Percentiles rank a stretch among this genome's conserved stretches.
Evolutionary conservation across 805 yeast species (phyloP).

Genomic region (Suhomyces faveliae): DNA sequence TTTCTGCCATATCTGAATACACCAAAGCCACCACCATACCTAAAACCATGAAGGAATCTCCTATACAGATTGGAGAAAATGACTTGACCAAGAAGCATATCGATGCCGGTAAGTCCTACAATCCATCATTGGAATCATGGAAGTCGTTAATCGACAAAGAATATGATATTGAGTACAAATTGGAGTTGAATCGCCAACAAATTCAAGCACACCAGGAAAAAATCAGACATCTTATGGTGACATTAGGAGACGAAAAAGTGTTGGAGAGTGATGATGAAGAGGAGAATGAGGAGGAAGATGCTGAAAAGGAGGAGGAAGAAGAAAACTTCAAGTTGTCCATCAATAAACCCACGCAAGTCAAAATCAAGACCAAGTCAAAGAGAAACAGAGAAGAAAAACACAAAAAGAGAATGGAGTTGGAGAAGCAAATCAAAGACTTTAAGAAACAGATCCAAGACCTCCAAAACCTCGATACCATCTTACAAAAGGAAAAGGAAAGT

Average conservation of each 20-base stretch:
- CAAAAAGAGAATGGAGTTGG: constrained; percentile 55
- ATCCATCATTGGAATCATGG: constrained; percentile 88
- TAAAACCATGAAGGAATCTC: constrained; percentile 48
- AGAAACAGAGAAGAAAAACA: constrained; percentile 70
- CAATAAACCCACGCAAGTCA: constrained; percentile 65
- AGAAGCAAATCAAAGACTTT: constrained; percentile 54
- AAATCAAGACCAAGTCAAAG: constrained; percentile 74
- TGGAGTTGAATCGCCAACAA: constrained; percentile 61
- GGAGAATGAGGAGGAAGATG: constrained; percentile 37
- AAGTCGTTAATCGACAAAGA: constrained; percentile 65
- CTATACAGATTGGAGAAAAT: constrained; percentile 53
- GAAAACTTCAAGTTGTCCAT: constrained; percentile 54
- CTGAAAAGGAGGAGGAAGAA: constrained; percentile 24
- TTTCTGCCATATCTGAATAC: constrained; percentile 16
- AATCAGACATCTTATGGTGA: constrained; percentile 63
- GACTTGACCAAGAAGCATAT: constrained; percentile 47
- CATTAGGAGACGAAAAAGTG: constrained; percentile 59
- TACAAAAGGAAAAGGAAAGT: constrained; percentile 30
- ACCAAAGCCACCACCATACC: constrained; percentile 54
- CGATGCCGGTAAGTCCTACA: constrained; percentile 88
- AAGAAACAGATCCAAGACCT: constrained; percentile 62
- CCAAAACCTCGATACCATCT: constrained; percentile 26
- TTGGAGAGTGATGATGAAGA: constrained; percentile 37
- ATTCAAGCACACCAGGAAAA: constrained; percentile 62
- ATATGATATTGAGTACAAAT: constrained; percentile 59